Evolutionary conservation across 768 basidiomycete genomes (phyloP), one percentile per base, ranked within the genome.

Genomic region (Boletellus ananas): DNA sequence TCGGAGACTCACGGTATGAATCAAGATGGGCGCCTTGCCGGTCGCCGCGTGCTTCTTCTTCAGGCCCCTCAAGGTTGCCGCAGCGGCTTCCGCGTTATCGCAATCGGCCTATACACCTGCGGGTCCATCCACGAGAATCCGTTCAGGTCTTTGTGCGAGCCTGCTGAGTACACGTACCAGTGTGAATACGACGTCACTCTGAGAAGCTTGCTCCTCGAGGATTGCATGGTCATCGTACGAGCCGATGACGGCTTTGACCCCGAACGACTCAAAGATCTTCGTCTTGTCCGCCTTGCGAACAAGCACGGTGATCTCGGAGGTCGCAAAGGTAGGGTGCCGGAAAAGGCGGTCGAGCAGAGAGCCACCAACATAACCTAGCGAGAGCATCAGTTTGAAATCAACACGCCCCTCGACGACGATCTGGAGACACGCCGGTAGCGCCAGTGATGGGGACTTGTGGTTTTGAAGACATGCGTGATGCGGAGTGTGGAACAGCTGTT

Each of bases 1-100:
- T 25, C 11, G 7, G 34, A 27, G 36, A 65, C 81, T 56, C 57
- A 83, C 85, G 0, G 83, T 84, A 58, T 88, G 81, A 16, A 88
- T 84, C 10, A 81, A 69, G 49, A 73, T 71, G 5, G 81, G 74
- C 2, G 63, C 58, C 3, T 60, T 68, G 3, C 78, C 76, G 1
- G 74, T 76, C 18, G 54, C 59, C 31, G 72, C 67, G 43, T 74
- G 64, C 18, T 72, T 65, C 55, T 70, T 75, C 67, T 77, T 80
- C 60, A 80, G 51, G 1, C 85, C 84, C 11, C 61, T 69, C 49
- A 87, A 62, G 10, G 78, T 74, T 1, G 79, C 77, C 34, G 72
- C 56, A 0, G 70, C 71, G 0, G 77, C 76, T 1, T 61, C 59
- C 0, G 76, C 46, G 44, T 83, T 64, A 52, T 86, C 83, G 4